Conservation (phyloP, 352 stramenopile species). For the Globisporangium cederbergense region DNA sequence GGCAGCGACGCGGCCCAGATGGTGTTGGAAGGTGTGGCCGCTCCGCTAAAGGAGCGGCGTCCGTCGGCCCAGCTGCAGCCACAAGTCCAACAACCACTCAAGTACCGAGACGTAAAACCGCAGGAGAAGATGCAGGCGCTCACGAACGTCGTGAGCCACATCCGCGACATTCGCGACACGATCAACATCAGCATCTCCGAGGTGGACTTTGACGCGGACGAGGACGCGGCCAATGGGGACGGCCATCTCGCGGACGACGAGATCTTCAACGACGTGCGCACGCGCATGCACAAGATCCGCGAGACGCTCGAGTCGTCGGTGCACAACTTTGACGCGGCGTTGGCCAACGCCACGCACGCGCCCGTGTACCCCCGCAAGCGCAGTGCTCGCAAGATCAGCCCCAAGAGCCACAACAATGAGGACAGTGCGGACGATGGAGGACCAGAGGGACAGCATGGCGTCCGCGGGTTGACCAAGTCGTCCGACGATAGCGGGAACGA, state of each 20-base stretch:
- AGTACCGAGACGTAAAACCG: constrained; percentile 21
- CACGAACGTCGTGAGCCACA: constrained; percentile 58
- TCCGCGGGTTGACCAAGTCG: neutral
- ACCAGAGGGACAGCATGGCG: neutral
- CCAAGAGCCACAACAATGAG: neutral
- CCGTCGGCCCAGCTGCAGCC: constrained; percentile 6
- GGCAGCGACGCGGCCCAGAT: constrained; percentile 30
- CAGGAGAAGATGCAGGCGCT: constrained; percentile 54
- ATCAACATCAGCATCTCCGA: constrained; percentile 69
- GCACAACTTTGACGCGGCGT: constrained; percentile 42
- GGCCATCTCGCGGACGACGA: constrained; percentile 23
- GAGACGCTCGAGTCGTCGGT: constrained; percentile 50
- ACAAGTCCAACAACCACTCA: constrained; percentile 11
- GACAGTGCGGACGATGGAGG: neutral
- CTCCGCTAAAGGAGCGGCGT: constrained; percentile 1
- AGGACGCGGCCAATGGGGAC: constrained; percentile 20
- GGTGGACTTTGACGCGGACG: constrained; percentile 27
- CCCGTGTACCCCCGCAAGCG: constrained; percentile 33
- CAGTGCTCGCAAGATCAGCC: constrained; percentile 18
- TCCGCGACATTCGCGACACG: constrained; percentile 60
- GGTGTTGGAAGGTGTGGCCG: constrained; percentile 10
- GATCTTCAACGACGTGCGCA: constrained; percentile 50
- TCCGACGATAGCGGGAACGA: constrained; percentile 14
- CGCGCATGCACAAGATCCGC: constrained; percentile 50
- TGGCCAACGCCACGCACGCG: constrained; percentile 40